Evolutionary conservation across 371 early-diverging fungal species (phyloP), one percentile per base, ranked within the genome.

Genomic region (Dichotomocladium elegans): DNA sequence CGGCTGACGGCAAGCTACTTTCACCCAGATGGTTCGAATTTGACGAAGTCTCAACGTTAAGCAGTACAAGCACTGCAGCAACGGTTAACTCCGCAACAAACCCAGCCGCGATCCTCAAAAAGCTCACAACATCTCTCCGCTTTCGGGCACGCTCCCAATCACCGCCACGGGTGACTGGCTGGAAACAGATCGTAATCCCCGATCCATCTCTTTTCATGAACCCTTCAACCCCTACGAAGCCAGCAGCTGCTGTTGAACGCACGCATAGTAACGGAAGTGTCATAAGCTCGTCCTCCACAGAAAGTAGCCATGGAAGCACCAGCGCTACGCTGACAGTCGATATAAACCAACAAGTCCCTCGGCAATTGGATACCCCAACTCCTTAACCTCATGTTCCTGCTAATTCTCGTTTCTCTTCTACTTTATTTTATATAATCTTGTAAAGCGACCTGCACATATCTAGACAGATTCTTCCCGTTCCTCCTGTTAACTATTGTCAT

Each of bases 131-230:
- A 11, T 48, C 60, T n/a, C 41, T 59, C 4, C 53, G 60, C 2
- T 30, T 59, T 12, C 60, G 60, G 8, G 48, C 60, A 28, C 60
- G 60, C 0, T 59, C 60, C 4, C 60, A 59, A 21, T 57, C 58
- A 2, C 58, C 67, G 19, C 61, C 67, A 9, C 56, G 53, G 25
- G 42, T 30, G 26, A 15, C 53, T 5, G 47, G 53, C 21, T 60
- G 64, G 64, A 48, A 53, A 9, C 61, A 63, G 24, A 53, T 60
- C 31, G 51, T 47, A 40, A 56, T 61, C 29, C 61, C 63, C n/a
- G 60, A 60, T 35, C 45, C 54, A 6, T 41, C 49, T 6, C 47
- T 50, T 6, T 59, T 57, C 17, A n/a, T 49, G 30, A 34, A 26
- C 33, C 52, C 41, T 17, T 15, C 57, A 9, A 45, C 41, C 15